Evolutionary conservation across 805 yeast species (phyloP).

Genomic region (Lachancea waltii): DNA sequence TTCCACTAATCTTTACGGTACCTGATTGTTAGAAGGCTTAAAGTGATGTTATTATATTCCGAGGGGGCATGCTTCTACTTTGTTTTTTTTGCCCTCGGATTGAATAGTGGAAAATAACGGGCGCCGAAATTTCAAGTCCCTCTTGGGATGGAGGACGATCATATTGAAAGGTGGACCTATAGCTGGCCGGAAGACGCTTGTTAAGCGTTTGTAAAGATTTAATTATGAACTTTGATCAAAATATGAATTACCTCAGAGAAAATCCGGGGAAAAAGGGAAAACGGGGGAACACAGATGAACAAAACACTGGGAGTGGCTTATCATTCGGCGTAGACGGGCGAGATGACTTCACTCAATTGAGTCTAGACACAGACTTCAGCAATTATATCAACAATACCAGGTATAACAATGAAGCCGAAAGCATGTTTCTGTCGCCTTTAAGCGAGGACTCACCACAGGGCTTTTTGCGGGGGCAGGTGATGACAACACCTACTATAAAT

Average conservation of each 20-base stretch:
- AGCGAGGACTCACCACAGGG: slow-evolving; percentile 4
- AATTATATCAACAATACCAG: too few relatives aligned
- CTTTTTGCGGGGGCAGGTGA: background rate
- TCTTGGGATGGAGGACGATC: too few relatives aligned
- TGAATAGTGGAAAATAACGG: slow-evolving; percentile 1
- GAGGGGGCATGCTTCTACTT: background rate
- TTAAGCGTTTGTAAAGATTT: background rate
- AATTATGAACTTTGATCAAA: slow-evolving; percentile 7
- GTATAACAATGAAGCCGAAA: background rate
- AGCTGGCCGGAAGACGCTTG: too few relatives aligned
- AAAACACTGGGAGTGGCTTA: slow-evolving; percentile 2
- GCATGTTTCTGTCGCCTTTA: slow-evolving; percentile 5
- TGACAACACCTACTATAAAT: slow-evolving; percentile 7
- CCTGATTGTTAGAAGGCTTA: too few relatives aligned
- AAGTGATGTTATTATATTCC: too few relatives aligned
- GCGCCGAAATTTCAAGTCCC: background rate
- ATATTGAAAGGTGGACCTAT: too few relatives aligned
- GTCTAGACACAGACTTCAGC: background rate
- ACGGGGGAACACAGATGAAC: background rate
- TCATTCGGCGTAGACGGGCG: background rate
- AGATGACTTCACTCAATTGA: background rate
- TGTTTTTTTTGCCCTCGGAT: background rate
- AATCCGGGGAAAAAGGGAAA: background rate
- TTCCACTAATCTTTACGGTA: too few relatives aligned
- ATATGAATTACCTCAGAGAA: slow-evolving; percentile 6